A percentile compares a stretch with the other conserved stretches of the same genome.
These are phyloP conservation scores for Geranium rotundifolium DNA, from an alignment of 345 rosid species.

Conservation along the genomic window DNA sequence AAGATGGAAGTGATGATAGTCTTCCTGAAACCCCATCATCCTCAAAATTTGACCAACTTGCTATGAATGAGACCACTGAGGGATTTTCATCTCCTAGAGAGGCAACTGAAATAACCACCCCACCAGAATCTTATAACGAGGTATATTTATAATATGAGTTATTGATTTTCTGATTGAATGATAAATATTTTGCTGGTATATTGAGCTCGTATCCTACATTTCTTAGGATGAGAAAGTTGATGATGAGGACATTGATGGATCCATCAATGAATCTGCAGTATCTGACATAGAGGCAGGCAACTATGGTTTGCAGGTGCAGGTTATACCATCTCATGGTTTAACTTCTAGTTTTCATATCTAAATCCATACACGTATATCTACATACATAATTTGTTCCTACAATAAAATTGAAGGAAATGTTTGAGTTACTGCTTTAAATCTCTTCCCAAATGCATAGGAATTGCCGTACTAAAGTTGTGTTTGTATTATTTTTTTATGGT, in stretches of 20 bases:
- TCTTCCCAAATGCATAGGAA: too few species aligned
- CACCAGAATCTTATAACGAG: slow-evolving; percentile 31
- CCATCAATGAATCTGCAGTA: slow-evolving; percentile 46
- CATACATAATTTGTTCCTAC: too few species aligned
- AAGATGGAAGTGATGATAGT: slow-evolving; percentile 57
- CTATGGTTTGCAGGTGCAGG: slow-evolving; percentile 62
- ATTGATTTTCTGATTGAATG: neutral
- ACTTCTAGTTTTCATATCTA: too few species aligned
- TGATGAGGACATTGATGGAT: slow-evolving; percentile 26
- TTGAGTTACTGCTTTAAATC: too few species aligned
- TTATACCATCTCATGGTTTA: neutral
- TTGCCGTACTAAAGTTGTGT: too few species aligned
- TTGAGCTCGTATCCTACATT: slow-evolving; percentile 5
- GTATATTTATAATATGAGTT: slow-evolving; percentile 25
- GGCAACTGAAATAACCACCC: slow-evolving; percentile 18
- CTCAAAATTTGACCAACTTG: slow-evolving; percentile 28
- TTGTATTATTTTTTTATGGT: too few species aligned
- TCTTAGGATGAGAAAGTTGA: slow-evolving; percentile 33
- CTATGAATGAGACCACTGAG: slow-evolving; percentile 27
- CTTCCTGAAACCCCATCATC: slow-evolving; percentile 24
- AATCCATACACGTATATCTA: too few species aligned
- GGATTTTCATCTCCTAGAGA: slow-evolving; percentile 24
- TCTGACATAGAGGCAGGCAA: slow-evolving; percentile 68
- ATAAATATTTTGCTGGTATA: slow-evolving; percentile 6
- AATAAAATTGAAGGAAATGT: too few species aligned